Conservation (phyloP, 2,329 filamentous ascomycete species). For the Penicillium palitans region DNA sequence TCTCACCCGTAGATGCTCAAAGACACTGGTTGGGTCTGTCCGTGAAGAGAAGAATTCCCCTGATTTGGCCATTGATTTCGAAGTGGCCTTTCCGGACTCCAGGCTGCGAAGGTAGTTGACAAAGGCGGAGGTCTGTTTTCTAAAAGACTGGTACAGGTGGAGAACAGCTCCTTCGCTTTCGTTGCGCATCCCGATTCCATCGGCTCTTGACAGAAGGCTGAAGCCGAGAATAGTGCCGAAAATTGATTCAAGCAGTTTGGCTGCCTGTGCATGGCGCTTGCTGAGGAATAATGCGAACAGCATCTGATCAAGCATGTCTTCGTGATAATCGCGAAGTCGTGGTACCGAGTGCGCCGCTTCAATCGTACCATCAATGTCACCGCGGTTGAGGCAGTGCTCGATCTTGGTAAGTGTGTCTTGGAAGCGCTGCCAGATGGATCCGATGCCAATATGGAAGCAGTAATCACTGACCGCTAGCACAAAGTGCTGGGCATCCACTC, state of each 20-base stretch:
- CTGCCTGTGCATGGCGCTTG: conserved; percentile 71
- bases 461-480: conserved; percentile 71
- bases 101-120: conserved; percentile 67
- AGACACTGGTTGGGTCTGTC: conserved; percentile 56
- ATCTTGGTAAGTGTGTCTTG: conserved; percentile 64
- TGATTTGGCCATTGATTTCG: conserved; percentile 32
- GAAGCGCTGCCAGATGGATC: conserved; percentile 70
- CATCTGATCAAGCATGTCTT: conserved; percentile 71
- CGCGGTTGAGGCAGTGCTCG: conserved; percentile 56
- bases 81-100: conserved; percentile 63
- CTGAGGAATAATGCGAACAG: conserved; percentile 71
- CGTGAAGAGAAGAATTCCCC: conserved; percentile 31
- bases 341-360: conserved; percentile 62
- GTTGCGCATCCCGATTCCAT: conserved; percentile 43
- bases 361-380: conserved; percentile 49
- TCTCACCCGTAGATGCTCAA: conserved; percentile 67
- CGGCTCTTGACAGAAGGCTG: conserved; percentile 46
- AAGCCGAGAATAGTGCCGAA: conserved; percentile 73
- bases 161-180: conserved; percentile 43
- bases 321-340: conserved; percentile 67
- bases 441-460: conserved; percentile 76
- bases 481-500: conserved; percentile 77
- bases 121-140: conserved; percentile 72
- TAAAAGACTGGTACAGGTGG: conserved; percentile 64
- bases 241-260: conserved; percentile 73